Percentiles rank a stretch among this genome's conserved stretches.
Evolutionary conservation across 768 basidiomycete genomes (phyloP).

Genomic region (Termitomyces eurrhizus): DNA sequence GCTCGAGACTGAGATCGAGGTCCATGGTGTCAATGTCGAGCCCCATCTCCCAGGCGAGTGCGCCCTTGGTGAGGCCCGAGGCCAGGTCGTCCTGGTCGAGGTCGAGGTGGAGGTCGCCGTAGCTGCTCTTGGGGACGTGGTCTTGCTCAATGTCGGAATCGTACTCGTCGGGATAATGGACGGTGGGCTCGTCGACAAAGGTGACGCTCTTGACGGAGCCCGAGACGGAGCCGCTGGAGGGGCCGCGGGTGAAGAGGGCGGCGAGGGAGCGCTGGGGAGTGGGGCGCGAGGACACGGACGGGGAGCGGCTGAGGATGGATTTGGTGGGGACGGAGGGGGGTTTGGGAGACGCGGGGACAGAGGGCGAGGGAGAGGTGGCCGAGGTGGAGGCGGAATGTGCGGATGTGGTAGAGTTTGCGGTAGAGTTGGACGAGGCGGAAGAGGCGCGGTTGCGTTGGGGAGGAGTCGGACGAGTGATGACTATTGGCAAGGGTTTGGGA

Average conservation of each 20-base stretch:
- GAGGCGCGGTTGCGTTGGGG: constrained; percentile 12
- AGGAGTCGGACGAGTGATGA: too few species aligned
- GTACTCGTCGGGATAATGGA: constrained; percentile 38
- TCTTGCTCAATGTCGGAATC: neutral
- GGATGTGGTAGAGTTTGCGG: constrained; percentile 12
- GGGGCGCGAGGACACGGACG: constrained; percentile 35
- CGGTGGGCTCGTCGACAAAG: constrained; percentile 62
- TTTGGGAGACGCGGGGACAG: constrained; percentile 18
- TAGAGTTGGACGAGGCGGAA: constrained; percentile 14
- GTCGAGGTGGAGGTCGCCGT: neutral
- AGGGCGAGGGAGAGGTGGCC: constrained; percentile 17
- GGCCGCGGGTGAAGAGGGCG: constrained; percentile 4
- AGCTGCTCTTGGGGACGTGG: too few species aligned
- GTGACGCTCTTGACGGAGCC: constrained; percentile 56
- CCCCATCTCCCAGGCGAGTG: constrained; percentile 17
- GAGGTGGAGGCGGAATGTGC: constrained; percentile 10
- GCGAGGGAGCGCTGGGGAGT: constrained; percentile 8
- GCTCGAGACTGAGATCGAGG: constrained; percentile 12
- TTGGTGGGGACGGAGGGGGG: constrained; percentile 32
- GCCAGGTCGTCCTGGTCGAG: constrained; percentile 1
- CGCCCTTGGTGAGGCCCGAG: constrained; percentile 4
- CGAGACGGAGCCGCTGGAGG: constrained; percentile 8
- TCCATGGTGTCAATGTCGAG: constrained; percentile 34
- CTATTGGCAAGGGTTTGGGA: too few species aligned
- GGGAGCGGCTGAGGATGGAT: constrained; percentile 56